Evolutionary conservation across 2,329 filamentous ascomycete genomes (phyloP).

Genomic region (Aspergillus ustus): DNA sequence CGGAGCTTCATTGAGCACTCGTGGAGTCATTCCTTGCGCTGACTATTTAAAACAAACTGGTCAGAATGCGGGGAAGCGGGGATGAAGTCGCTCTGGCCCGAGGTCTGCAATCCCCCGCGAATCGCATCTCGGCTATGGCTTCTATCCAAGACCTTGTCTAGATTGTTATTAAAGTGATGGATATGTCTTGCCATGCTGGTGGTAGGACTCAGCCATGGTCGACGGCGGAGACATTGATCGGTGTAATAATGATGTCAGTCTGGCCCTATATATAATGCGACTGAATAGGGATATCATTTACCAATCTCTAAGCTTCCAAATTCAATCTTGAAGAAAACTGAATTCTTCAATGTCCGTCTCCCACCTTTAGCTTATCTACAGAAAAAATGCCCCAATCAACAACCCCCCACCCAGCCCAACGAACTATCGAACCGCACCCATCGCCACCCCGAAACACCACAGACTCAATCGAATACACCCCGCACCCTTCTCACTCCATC

Average conservation of each 20-base stretch:
- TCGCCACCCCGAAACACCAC: constrained; percentile 4
- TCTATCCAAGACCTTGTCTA: too few species aligned
- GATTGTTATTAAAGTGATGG: too few species aligned
- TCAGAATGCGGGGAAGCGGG: not conserved
- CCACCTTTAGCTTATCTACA: too few species aligned
- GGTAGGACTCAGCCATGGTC: not conserved
- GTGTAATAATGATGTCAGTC: not conserved
- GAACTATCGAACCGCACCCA: constrained; percentile 17
- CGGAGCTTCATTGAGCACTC: not conserved
- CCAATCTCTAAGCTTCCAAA: too few species aligned
- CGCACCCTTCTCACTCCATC: constrained; percentile 13
- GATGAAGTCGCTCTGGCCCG: not conserved
- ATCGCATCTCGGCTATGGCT: not conserved
- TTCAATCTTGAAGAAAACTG: too few species aligned
- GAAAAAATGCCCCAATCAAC: constrained; percentile 16
- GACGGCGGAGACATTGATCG: not conserved
- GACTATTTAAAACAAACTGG: not conserved
- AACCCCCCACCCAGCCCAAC: constrained; percentile 9
- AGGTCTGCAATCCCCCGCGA: not conserved
- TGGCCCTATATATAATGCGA: not conserved
- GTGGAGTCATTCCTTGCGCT: not conserved
- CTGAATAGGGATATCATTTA: too few species aligned
- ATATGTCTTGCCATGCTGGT: not conserved
- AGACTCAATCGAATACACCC: constrained; percentile 7
- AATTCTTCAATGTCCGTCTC: too few species aligned